Percentiles rank a stretch among this genome's conserved stretches.
Evolutionary conservation across 1,139 yeast genomes (phyloP).

Genomic region (Casaregolazyma suthepensis): DNA sequence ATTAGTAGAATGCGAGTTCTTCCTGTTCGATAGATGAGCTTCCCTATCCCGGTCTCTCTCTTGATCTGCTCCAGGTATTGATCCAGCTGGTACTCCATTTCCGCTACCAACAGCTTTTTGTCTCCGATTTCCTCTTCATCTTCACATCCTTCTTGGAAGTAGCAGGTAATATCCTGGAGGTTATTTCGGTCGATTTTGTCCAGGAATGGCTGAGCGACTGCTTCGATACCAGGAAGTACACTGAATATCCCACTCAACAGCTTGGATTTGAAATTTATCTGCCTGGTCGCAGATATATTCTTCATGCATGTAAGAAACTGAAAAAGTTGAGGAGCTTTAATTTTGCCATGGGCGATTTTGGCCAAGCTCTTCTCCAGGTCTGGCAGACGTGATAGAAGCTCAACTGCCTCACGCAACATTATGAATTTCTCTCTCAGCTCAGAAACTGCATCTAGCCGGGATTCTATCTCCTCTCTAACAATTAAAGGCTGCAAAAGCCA

Average conservation of each 20-base stretch:
- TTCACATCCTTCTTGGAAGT: constrained; percentile 15
- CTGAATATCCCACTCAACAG: constrained; percentile 21
- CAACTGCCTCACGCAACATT: constrained; percentile 43
- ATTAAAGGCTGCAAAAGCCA: constrained; percentile 78
- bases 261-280: constrained; percentile 17
- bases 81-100: constrained; percentile 36
- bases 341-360: constrained; percentile 11
- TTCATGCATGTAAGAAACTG: constrained; percentile 1
- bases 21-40: constrained; percentile 50
- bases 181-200: constrained; percentile 53
- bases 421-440: constrained; percentile 41
- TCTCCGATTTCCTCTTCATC: constrained; percentile 40
- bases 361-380: constrained; percentile 53
- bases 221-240: constrained; percentile 20
- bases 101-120: constrained; percentile 18
- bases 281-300: not conserved
- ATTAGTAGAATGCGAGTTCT: constrained; percentile 63
- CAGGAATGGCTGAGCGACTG: constrained; percentile 35
- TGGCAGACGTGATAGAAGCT: constrained; percentile 41
- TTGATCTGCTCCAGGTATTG: constrained; percentile 48
- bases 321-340: not conserved
- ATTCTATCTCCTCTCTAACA: constrained; percentile 45
- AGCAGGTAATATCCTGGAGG: constrained; percentile 31
- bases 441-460: constrained; percentile 58
- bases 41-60: constrained; percentile 48